Conservation (phyloP, 1,139 yeast species). For the Yamadazyma diddensiae region DNA sequence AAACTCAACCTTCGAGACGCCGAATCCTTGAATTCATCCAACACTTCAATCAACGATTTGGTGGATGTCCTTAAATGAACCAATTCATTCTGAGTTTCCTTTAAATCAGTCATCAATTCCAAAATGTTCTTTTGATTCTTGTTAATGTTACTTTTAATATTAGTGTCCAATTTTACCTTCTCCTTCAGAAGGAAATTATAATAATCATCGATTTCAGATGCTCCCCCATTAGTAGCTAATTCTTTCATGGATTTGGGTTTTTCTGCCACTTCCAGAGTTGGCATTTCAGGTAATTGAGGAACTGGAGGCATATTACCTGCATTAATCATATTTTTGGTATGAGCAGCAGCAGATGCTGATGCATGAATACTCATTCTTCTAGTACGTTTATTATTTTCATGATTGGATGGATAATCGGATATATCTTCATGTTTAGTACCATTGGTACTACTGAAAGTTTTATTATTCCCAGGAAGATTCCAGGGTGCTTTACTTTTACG, state of each 20-base stretch:
- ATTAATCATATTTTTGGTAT: slow-evolving; percentile 26
- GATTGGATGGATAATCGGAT: no score
- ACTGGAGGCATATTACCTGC: slow-evolving; percentile 36
- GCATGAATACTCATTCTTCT: slow-evolving; percentile 45
- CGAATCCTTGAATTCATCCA: slow-evolving; percentile 64
- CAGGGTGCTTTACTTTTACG: slow-evolving; percentile 48
- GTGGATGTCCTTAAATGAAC: slow-evolving; percentile 59
- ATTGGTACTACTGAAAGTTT: no score
- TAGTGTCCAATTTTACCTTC: slow-evolving; percentile 54
- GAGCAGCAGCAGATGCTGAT: slow-evolving; percentile 38
- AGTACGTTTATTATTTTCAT: slow-evolving; percentile 21
- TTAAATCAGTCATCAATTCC: slow-evolving; percentile 63
- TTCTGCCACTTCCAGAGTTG: slow-evolving; percentile 8
- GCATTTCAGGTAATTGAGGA: slow-evolving; percentile 25
- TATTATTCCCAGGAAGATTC: slow-evolving; percentile 21
- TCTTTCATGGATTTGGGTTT: slow-evolving; percentile 38
- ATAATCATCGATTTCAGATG: slow-evolving; percentile 71
- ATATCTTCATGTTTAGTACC: no score
- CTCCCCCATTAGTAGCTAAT: slow-evolving; percentile 58
- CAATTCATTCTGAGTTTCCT: slow-evolving; percentile 62
- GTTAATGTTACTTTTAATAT: slow-evolving; percentile 63
- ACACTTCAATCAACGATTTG: slow-evolving; percentile 58
- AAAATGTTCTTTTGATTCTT: slow-evolving; percentile 73
- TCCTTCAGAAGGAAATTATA: slow-evolving; percentile 55
- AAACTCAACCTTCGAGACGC: slow-evolving; percentile 59